A percentile compares a stretch with the other conserved stretches of the same genome.
phyloP scores from a whole-genome alignment of 164 flowering plant genomes.

The Echeveria elegans region DNA sequence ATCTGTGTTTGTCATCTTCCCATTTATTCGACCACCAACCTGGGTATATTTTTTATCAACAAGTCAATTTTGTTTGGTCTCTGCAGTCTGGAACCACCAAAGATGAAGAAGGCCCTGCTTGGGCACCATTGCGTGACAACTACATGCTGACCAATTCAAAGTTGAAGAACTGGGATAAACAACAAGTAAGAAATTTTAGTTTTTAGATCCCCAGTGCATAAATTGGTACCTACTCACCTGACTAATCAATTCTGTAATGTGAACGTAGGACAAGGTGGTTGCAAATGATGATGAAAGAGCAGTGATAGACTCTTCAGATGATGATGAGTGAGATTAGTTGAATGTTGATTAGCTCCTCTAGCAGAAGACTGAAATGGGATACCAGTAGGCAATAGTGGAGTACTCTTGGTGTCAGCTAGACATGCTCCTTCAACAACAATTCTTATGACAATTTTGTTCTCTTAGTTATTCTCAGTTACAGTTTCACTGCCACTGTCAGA shows the following conservation, averaged over 20 bases:
- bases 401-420: neutral
- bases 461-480: neutral
- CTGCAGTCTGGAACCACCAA: constrained; percentile 32
- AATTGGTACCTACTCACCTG: neutral
- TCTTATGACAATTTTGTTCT: neutral
- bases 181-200: constrained; percentile 35
- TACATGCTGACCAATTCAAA: constrained; percentile 79
- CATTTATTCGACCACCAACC: neutral
- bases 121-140: constrained; percentile 87
- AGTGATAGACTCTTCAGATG: constrained; percentile 36
- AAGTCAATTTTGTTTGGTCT: neutral
- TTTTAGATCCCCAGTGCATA: neutral
- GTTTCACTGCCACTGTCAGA: neutral
- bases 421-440: neutral
- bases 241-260: neutral
- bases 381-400: neutral
- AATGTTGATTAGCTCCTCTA: neutral
- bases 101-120: constrained; percentile 49
- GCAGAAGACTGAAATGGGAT: neutral
- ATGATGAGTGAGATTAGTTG: constrained; percentile 16
- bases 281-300: constrained; percentile 26
- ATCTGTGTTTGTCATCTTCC: too few species aligned
- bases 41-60: neutral
- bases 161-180: constrained; percentile 87
- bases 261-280: constrained; percentile 19